Evolutionary conservation across 805 yeast genomes (phyloP).

Genomic region (Starmerella davenportii): DNA sequence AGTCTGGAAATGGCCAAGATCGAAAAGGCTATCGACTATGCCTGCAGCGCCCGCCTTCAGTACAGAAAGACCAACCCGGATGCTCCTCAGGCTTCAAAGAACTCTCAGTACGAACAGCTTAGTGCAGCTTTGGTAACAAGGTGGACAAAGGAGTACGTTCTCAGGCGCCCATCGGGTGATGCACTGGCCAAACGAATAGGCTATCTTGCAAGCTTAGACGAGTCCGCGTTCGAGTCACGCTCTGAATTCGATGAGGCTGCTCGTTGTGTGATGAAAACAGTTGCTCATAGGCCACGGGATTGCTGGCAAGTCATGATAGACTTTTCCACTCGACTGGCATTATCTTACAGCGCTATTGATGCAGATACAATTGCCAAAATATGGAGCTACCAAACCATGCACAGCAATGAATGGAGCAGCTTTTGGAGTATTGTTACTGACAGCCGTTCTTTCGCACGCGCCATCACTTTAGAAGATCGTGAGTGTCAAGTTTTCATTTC

Average conservation of each 20-base stretch:
- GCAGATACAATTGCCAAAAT: neutral
- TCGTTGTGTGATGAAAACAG: neutral
- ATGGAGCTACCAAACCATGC: neutral
- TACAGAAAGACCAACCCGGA: neutral
- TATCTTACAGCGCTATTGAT: neutral
- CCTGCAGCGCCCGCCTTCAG: neutral
- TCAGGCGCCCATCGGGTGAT: neutral
- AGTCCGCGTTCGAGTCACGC: neutral
- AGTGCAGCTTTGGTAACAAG: slow-evolving; percentile 1
- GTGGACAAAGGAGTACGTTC: slow-evolving; percentile 6
- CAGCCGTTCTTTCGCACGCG: neutral
- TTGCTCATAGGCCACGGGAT: neutral
- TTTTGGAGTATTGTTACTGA: neutral
- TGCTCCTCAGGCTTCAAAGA: slow-evolving; percentile 4
- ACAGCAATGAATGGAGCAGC: neutral
- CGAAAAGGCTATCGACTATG: slow-evolving; percentile 5
- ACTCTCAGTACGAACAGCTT: slow-evolving; percentile 4
- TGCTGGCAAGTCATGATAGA: neutral
- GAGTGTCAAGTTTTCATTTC: slow-evolving; percentile 1
- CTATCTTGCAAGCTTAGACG: neutral
- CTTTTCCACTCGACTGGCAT: neutral
- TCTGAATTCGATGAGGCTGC: slow-evolving; percentile 1
- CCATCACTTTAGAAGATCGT: neutral
- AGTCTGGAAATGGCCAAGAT: neutral
- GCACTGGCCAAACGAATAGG: neutral